Percentiles rank a stretch among this genome's conserved stretches.
phyloP scores from a whole-genome alignment of 805 yeast species.

The Ascoidea tarda region DNA sequence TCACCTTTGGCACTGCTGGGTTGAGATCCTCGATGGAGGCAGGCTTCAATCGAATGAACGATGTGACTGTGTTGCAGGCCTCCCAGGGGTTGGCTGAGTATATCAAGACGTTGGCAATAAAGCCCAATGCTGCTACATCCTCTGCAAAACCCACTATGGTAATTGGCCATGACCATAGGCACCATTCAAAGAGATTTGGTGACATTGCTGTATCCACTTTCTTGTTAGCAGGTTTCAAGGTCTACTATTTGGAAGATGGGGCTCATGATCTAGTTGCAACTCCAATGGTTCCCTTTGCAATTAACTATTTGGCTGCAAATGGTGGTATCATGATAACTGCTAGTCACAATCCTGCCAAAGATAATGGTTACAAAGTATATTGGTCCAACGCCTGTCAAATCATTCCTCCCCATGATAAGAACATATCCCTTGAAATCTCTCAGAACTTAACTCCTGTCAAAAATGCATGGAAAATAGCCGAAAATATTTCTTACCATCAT shows the following conservation, averaged over 20 bases:
- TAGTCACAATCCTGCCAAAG: constrained; percentile 84
- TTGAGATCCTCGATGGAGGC: constrained; percentile 80
- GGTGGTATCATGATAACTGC: constrained; percentile 96
- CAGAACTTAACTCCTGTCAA: constrained; percentile 48
- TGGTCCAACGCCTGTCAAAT: constrained; percentile 92
- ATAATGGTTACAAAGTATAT: constrained; percentile 91
- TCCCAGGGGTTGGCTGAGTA: constrained; percentile 67
- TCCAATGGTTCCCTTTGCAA: constrained; percentile 84
- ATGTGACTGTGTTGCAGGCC: constrained; percentile 79
- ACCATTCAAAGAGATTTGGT: constrained; percentile 69
- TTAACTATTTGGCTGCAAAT: constrained; percentile 44
- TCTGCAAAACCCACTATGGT: constrained; percentile 35
- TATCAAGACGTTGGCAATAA: constrained; percentile 15
- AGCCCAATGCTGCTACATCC: constrained; percentile 9
- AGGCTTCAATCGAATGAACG: constrained; percentile 82
- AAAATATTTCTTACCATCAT: constrained; percentile 20
- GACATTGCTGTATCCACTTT: constrained; percentile 67
- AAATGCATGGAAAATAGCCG: constrained; percentile 31
- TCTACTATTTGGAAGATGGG: constrained; percentile 33
- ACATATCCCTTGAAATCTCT: constrained; percentile 52
- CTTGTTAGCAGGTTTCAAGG: constrained; percentile 49
- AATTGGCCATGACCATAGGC: constrained; percentile 86
- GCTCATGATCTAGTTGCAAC: constrained; percentile 42
- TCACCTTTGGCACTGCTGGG: constrained; percentile 90
- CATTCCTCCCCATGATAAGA: constrained; percentile 77